Evolutionary conservation across 345 rosid genomes (phyloP), one percentile per base, ranked within the genome.

Genomic region (Linum usitatissimum): DNA sequence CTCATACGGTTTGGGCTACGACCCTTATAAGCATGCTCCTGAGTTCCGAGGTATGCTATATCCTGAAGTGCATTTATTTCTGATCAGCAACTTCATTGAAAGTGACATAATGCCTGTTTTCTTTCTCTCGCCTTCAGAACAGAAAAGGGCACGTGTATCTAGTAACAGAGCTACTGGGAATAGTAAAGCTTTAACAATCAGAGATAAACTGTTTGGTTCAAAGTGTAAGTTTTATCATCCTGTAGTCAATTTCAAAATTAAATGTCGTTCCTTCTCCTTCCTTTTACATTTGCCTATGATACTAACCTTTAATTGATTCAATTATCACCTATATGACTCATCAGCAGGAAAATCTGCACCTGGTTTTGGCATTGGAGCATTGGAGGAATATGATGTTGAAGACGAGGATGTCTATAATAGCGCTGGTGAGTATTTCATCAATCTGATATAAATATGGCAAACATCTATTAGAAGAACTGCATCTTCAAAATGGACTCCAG

Each of bases 291-390:
- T 54, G 20, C 60, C 42, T 20, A 19, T 63, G 61, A 53, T 63
- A 60, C 64, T 59, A 54, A 21, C 62, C 39, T 65, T 59, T 56
- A 40, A 68, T 66, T 62, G 66, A 61, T 81, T 68, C 54, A 64
- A 79, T 79, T 63, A 81, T 64, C 74, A 61, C 65, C 55, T 61
- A 70, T 61, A 70, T 68, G 64, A 66, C 71, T 60, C 74, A 81
- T 80, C 94, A 93, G 95, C 88, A 77, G 87, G 94, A 82, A 87
- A 86, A 74, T 76, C 78, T 73, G 92, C 88, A 72, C 87, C 94
- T 51, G 99, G 99, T 62, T 90, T 93, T 81, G 99, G 99, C 70
- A 90, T 93, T 81, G 99, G 99, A 31, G 99, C 99, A 56, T 92
- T 93, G 49, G 99, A 90, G 76, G 99, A 90, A 68, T 91, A 78